Evolutionary conservation across 345 rosid species (phyloP), one percentile per base, ranked within the genome.

Genomic region (Sisymbrium irio): DNA sequence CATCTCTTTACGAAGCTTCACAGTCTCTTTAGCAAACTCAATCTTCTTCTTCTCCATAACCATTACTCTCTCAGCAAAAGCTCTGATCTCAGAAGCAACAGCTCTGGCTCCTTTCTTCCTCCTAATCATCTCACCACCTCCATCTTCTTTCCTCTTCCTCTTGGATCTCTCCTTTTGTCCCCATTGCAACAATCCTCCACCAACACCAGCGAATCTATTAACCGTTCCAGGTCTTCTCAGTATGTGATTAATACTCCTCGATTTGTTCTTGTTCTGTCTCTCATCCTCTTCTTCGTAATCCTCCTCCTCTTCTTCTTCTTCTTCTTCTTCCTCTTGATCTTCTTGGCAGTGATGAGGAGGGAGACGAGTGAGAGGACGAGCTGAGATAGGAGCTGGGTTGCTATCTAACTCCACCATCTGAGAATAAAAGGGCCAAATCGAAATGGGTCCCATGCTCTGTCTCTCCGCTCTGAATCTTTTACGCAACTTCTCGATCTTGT

Each of bases 401-500:
- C 78, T 77, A 69, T 89, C 89, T 27, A 93, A 78, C 44, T 87
- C 81, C 73, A 86, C 90, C 96, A 93, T 91, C 64, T 77, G 83
- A n/a, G 77, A 62, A 71, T 82, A 90, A 74, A 77, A 87, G 9
- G 80, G 89, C 94, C 96, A 93, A 1, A 81, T 37, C 13, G 84
- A 67, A 32, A 71, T 49, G 0, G 60, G 51, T 11, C 82, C 78
- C 42, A 74, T 25, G 50, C 82, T 81, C 35, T 86, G 84, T 30
- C 74, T 77, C 79, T 88, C 92, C 1, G 87, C 56, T 71, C 89
- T 83, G 84, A 82, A 83, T 45, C 89, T 85, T 41, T 84, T 80
- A 32, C 94, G 90, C 74, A 92, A 82, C 84, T 89, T 92, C 85
- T 92, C 94, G 83, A 92, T 92, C 88, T 90, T 85, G 83, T 86